Percentiles rank a stretch among this genome's conserved stretches.
These are phyloP conservation scores for Diaporthe eres DNA, from an alignment of 2,329 filamentous ascomycete species.

Conservation along the genomic window DNA sequence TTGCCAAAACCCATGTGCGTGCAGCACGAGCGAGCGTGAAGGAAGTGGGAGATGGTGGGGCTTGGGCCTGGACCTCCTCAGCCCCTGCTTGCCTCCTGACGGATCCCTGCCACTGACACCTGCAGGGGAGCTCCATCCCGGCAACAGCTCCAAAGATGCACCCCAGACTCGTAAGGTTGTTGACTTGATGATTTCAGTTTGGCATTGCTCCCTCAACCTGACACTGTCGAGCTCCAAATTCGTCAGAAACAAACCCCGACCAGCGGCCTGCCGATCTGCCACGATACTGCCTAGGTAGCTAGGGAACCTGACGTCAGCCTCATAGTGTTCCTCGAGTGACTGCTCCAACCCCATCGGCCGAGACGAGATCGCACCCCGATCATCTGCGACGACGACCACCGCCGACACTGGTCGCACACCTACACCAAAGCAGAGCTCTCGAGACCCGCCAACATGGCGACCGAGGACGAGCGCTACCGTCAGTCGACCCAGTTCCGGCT, in stretches of 20 bases:
- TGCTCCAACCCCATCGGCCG: neutral
- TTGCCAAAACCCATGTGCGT: neutral
- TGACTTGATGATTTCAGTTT: neutral
- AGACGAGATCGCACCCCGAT: neutral
- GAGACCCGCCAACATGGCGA: slow-evolving; percentile 67
- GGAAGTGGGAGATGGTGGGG: neutral
- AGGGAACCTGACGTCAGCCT: too few species aligned
- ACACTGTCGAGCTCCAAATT: too few species aligned
- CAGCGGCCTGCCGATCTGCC: too few species aligned
- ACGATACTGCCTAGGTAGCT: neutral
- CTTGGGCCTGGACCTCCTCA: neutral
- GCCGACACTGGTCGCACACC: neutral
- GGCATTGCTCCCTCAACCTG: neutral
- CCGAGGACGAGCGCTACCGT: slow-evolving; percentile 92
- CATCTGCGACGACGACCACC: neutral
- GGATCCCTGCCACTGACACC: neutral
- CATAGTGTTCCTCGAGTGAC: neutral
- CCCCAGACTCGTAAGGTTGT: neutral
- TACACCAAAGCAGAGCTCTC: neutral
- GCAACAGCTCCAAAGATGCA: neutral
- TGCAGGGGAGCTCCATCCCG: slow-evolving; percentile 11
- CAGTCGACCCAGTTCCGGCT: slow-evolving; percentile 90
- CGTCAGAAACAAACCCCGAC: neutral
- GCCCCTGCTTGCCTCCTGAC: neutral
- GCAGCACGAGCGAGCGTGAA: neutral